Evolutionary conservation across 805 yeast genomes (phyloP).

Genomic region (Sungouiozyma ichnusensis): DNA sequence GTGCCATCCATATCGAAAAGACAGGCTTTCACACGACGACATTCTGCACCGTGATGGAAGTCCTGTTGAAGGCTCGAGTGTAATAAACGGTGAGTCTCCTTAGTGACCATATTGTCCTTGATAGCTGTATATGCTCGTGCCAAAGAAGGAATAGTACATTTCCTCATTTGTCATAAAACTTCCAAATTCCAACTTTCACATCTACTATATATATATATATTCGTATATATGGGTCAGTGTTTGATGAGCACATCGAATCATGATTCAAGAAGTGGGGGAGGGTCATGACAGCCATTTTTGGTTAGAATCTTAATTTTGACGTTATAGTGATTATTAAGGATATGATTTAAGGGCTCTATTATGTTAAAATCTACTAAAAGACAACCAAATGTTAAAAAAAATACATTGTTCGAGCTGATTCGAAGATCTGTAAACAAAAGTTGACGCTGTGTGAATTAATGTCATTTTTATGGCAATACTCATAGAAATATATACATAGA

Average conservation of each 20-base stretch:
- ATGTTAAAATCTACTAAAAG: too few relatives aligned
- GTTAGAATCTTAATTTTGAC: background rate
- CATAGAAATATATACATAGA: background rate
- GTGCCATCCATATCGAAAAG: slow-evolving; percentile 85
- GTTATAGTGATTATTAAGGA: background rate
- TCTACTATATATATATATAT: background rate
- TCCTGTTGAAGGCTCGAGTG: background rate
- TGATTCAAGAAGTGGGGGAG: background rate
- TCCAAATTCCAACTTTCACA: background rate
- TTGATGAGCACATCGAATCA: background rate
- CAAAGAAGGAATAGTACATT: background rate
- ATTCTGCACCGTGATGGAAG: background rate
- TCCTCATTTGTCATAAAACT: background rate
- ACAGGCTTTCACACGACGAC: slow-evolving; percentile 21
- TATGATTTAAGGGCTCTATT: background rate
- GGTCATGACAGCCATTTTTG: background rate
- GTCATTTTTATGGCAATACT: too few relatives aligned
- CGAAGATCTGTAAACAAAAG: too few relatives aligned
- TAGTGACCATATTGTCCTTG: background rate
- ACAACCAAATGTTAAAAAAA: background rate
- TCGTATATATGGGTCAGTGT: background rate
- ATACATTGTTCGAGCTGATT: too few relatives aligned
- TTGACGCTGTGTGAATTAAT: too few relatives aligned
- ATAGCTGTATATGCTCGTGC: background rate
- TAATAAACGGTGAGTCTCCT: background rate